Evolutionary conservation across 2,329 filamentous ascomycete genomes (phyloP), one percentile per base, ranked within the genome.

Genomic region (Fusarium transvaalense): DNA sequence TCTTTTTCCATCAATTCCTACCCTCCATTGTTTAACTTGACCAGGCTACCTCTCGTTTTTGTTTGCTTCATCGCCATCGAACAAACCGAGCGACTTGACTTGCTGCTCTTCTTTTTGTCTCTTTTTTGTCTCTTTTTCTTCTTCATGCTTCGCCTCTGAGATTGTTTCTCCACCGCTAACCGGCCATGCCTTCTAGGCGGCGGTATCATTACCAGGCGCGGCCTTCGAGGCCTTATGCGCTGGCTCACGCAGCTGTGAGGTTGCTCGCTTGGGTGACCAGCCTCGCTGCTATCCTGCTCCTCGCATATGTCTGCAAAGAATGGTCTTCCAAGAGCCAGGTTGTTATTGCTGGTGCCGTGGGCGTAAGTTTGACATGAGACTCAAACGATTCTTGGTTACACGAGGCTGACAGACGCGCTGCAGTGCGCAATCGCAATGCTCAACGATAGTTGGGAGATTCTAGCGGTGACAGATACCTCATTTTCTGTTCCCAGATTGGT

Each of bases 391-490:
- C 23, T 19, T 10, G 10, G 37, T 45, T 25, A 25, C 35, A 64
- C 48, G 25, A 65, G 27, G 32, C 58, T 68, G 56, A 64, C 54
- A 39, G 56, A 64, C 54, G 42, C 47, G 35, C 27, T 31, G 25
- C 13, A 79, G 77, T 71, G 71, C 27, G 67, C 71, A 48, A 70
- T 78, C 17, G 75, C 79, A 25, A 70, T 79, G 56, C 74, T 81
- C 66, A 78, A 78, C 53, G 79, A 81, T 46, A 79, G 77, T 70
- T 80, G 78, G 78, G 77, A 80, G 39, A 72, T 76, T 42, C 56
- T 76, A 46, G 75, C 78, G 5, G 64, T 76, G 15, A 67, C 72
- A 8, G 75, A 78, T 27, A 62, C 69, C 10, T 58, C 72, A 10
- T 56, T 72, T 14, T 71, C 72, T 10, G 74, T 78, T 15, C 60